Base-by-base conservation (phyloP, 352 stramenopile species). In the Phytophthora tentaculata region DNA sequence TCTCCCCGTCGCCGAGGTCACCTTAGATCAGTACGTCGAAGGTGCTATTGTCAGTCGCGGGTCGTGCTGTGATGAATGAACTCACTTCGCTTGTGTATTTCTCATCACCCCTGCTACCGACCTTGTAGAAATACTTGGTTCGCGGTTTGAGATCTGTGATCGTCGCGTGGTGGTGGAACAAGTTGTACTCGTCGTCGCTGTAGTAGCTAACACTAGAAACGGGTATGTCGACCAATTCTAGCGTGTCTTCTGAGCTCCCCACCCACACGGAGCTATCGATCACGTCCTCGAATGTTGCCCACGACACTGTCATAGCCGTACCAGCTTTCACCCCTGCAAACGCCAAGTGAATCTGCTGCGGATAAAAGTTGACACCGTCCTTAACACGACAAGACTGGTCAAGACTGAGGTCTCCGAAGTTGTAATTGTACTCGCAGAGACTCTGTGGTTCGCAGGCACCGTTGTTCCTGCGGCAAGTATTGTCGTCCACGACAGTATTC, bases 311-410 rank as follows among this genome's bases (percentile, higher is more conserved):
- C 82, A 90, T 90, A 8, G 49, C 74, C 6, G 80, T 86, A 19
- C 82, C 80, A 1, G 70, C 26, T 10, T 74, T 53, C 3, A 44
- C 61, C 20, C 79, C 81, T 19, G 83, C 75, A 26, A 79, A 91
- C n/a, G 83, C 77, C n/a, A 89, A 53, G 56, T 88, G 83, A 13
- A 89, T 66, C 55, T 91, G 83, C 64, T 88, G 77, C 19, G 83
- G 82, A 16, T 78, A 62, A 29, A 76, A 81, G 66, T 86, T 86
- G 16, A 65, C 66, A 22, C 64, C 71, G 20, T 64, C 44, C 43
- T 74, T 74, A 39, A 84, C 65, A 53, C 78, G 75, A 20, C 78
- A 86, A 17, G 74, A 81, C 67, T 84, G 79, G 56, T 70, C 69
- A 9, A 71, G 69, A 57, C 52, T 84, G 29, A 83, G 53, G 56